Base-by-base conservation (phyloP, 176 grass and related monocot species). In the Oryza meridionalis region DNA sequence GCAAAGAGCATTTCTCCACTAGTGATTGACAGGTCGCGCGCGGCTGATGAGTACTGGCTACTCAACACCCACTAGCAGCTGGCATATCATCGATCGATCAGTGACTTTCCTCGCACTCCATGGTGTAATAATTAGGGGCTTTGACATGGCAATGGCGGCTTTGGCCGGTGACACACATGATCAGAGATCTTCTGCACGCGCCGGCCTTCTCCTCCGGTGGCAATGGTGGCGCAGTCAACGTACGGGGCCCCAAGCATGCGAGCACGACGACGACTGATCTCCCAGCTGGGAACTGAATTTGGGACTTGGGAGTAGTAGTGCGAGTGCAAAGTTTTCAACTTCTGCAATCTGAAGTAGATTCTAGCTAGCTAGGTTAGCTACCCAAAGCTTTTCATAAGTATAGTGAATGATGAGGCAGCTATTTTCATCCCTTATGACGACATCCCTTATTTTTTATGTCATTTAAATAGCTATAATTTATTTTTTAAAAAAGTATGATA, bases 81-180 rank as follows among this genome's bases (percentile, higher is more conserved):
- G 53, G 19, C 53, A 55, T 58, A 21, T 15, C 38, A 31, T 31
- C 29, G 29, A 31, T 31, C 29, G 38, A 40, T 40, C 53, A 2
- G 19, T 22, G 46, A 77, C 88, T 78, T 86, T 79, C 59, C 38
- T 9, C 27, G 88, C 88, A 69, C 84, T 86, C 47, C 68, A 24
- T 58, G 61, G 61, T 35, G 79, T 22, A 6, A 90, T 90, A 63
- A 90, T 90, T 90, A 49, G 58, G 6, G 47, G 29, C 47, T 83
- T 90, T 67, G 84, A 75, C 68, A 74, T 27, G 68, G 40, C 58
- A 24, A 24, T 62, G 58, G 58, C 21, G 68, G 29, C 67, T 67
- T 78, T 83, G 67, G 84, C 27, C 61, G 79, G 88, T 67, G 84
- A 55, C 17, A n/a, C 9, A 35, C 29, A 35, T 35, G 33, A 31